A percentile compares a stretch with the other conserved stretches of the same genome.
phyloP scores from a whole-genome alignment of 768 basidiomycete genomes.

The Amanita phalloides region DNA sequence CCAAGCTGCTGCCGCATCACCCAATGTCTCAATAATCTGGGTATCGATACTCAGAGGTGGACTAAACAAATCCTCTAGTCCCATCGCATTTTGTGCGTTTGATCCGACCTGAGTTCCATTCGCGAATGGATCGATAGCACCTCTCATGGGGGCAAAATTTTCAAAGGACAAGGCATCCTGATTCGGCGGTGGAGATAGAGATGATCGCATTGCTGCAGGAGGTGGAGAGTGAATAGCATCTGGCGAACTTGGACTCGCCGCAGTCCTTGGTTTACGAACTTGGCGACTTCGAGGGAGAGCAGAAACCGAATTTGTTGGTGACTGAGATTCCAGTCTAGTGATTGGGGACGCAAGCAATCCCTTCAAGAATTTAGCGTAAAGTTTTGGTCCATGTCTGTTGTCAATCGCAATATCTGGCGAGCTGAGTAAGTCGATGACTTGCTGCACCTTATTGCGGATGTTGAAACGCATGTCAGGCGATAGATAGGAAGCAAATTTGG shows the following conservation, averaged over 20 bases:
- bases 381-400: constrained; percentile 69
- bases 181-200: constrained; percentile 36
- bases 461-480: constrained; percentile 45
- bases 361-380: constrained; percentile 72
- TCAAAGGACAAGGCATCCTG: constrained; percentile 36
- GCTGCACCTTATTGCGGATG: constrained; percentile 53
- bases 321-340: constrained; percentile 13
- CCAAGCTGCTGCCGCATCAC: constrained; percentile 40
- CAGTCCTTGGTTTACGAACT: neutral
- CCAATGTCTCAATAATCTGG: constrained; percentile 47
- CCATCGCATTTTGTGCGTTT: constrained; percentile 11
- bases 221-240: constrained; percentile 15
- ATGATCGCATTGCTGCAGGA: constrained; percentile 28
- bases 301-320: neutral
- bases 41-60: constrained; percentile 47
- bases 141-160: constrained; percentile 30
- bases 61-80: constrained; percentile 32
- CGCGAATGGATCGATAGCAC: constrained; percentile 31
- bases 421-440: constrained; percentile 55
- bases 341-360: constrained; percentile 56
- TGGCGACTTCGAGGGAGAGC: constrained; percentile 1
- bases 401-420: constrained; percentile 69
- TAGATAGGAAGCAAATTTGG: constrained; percentile 56
- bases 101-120: constrained; percentile 7
- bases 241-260: neutral